Conservation (phyloP, 2,329 filamentous ascomycete species). For the Mycocentrospora acerina region DNA sequence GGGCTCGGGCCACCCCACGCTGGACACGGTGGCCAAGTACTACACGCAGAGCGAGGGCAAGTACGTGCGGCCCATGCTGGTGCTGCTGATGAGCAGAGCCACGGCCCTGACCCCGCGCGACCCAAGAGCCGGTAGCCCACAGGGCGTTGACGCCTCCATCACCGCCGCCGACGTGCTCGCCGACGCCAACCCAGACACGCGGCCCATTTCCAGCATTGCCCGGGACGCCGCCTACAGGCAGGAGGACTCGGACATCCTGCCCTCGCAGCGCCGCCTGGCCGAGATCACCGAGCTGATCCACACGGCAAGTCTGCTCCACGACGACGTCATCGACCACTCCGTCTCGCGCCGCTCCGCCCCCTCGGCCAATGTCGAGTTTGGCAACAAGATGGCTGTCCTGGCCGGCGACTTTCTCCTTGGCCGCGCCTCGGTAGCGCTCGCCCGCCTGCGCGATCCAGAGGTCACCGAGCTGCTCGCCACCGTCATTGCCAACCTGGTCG, state of each 20-base stretch:
- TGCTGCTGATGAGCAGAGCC: conserved; percentile 93
- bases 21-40: conserved; percentile 96
- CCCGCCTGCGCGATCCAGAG: conserved; percentile 85
- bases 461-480: conserved; percentile 93
- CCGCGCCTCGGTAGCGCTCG: conserved; percentile 88
- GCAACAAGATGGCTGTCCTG: conserved; percentile 98
- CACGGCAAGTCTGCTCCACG: conserved; percentile 92
- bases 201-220: conserved; percentile 55
- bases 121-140: conserved; percentile 21
- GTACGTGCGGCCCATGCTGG: conserved; percentile 90
- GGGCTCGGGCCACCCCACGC: conserved; percentile 88
- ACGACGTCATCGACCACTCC: conserved; percentile 97
- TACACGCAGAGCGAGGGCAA: conserved; percentile 97
- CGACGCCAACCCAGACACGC: conserved; percentile 69
- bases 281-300: conserved; percentile 98
- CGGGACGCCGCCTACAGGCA: conserved; percentile 48
- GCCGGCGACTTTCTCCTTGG: conserved; percentile 96
- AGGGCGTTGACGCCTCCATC: conserved; percentile 59
- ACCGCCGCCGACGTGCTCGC: conserved; percentile 64
- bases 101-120: conserved; percentile 74
- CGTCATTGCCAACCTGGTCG: conserved; percentile 95
- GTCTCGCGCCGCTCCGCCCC: conserved; percentile 78
- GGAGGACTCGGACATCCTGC: conserved; percentile 71
- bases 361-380: conserved; percentile 91
- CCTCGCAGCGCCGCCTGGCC: conserved; percentile 87